phyloP scores from a whole-genome alignment of 139 green algal genomes.

The Microglena sp. region DNA sequence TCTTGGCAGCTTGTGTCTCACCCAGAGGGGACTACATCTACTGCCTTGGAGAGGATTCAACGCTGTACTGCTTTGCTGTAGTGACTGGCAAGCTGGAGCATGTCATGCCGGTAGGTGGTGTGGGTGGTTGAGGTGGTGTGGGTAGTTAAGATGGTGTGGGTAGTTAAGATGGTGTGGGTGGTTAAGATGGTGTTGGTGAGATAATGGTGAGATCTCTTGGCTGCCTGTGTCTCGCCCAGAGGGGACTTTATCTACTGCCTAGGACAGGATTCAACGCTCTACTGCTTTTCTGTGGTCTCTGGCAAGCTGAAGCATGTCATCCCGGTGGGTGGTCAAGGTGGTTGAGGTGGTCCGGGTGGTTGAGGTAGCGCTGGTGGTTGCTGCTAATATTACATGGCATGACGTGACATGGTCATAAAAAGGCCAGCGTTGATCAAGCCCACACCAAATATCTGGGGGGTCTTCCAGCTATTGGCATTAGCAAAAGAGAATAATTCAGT shows the following conservation, averaged over 20 bases:
- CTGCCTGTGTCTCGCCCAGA: slow-evolving; percentile 62
- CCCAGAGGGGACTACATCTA: slow-evolving; percentile 84
- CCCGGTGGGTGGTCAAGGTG: too few species aligned
- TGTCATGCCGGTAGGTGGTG: slow-evolving; percentile 50
- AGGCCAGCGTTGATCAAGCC: too few species aligned
- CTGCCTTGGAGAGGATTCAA: slow-evolving; percentile 75
- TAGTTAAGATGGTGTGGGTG: background rate
- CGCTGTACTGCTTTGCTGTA: slow-evolving; percentile 68
- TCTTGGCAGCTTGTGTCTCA: slow-evolving; percentile 59
- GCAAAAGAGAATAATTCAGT: too few species aligned
- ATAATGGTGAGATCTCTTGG: too few species aligned
- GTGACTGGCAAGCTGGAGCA: slow-evolving; percentile 73
- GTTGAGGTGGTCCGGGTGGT: too few species aligned
- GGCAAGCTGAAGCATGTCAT: background rate
- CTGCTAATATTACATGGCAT: too few species aligned
- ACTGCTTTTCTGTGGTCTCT: background rate
- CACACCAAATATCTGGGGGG: too few species aligned
- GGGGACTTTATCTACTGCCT: slow-evolving; percentile 85
- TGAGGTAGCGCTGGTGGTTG: too few species aligned
- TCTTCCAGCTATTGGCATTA: too few species aligned
- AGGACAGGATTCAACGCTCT: slow-evolving; percentile 31
- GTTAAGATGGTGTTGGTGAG: background rate
- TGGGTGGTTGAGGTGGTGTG: background rate
- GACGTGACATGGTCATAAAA: too few species aligned
- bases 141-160: background rate